phyloP scores from a whole-genome alignment of 257 asterid genomes.

The Solanum clarkiae region DNA sequence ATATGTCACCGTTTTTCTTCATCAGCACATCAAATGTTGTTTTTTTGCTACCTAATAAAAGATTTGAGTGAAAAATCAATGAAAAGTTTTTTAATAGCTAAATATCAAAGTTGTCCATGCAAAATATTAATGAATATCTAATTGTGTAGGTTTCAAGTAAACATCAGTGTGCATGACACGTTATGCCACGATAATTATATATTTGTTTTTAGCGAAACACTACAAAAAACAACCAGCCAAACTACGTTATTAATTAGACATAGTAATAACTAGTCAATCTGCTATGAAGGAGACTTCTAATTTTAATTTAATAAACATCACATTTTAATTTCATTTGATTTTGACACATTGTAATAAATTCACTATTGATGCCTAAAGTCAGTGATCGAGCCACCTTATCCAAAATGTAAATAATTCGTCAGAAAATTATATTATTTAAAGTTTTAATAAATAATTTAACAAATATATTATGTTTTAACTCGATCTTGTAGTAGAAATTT shows the following conservation, averaged over 20 bases:
- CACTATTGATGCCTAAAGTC: neutral
- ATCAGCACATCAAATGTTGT: neutral
- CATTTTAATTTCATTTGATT: neutral
- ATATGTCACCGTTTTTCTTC: no score
- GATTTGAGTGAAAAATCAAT: neutral
- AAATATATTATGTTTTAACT: neutral
- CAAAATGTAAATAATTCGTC: neutral
- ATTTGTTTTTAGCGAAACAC: neutral
- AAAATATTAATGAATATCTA: neutral
- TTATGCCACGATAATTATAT: neutral
- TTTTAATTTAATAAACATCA: neutral
- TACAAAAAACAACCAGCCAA: neutral
- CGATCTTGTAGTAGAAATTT: neutral
- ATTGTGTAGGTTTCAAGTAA: neutral
- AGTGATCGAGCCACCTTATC: no score
- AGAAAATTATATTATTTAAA: neutral
- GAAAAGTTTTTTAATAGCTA: neutral
- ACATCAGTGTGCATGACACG: neutral
- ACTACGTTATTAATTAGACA: neutral
- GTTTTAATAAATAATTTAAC: neutral
- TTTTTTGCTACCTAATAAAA: neutral
- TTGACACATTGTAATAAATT: neutral
- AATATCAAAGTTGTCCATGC: neutral
- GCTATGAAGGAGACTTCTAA: neutral
- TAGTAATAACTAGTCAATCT: neutral